Conservation (phyloP, 306 rosid species). For the Senna tora region DNA sequence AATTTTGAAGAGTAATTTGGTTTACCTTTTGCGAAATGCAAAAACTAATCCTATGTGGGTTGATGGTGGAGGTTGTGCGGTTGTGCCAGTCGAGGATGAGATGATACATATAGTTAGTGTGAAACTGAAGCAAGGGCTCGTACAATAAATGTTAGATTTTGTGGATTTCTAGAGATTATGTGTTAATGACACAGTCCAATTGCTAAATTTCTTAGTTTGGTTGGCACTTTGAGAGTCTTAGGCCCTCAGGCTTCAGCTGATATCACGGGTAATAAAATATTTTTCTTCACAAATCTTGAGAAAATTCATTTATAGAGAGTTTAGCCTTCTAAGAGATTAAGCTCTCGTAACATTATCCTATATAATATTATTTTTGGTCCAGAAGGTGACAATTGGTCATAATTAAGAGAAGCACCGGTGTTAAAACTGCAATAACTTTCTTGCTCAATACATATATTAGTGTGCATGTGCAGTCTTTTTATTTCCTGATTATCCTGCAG, state of each 20-base stretch:
- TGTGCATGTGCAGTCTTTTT: neutral
- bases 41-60: neutral
- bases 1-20: neutral
- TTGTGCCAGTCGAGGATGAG: neutral
- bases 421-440: neutral
- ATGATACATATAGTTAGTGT: neutral
- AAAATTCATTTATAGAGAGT: neutral
- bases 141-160: neutral
- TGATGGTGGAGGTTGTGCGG: slow-evolving; percentile 1
- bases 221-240: neutral
- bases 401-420: neutral
- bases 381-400: neutral
- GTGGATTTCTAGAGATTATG: neutral
- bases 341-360: too few species aligned
- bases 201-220: neutral
- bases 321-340: neutral
- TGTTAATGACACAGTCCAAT: slow-evolving; percentile 2
- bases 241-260: neutral
- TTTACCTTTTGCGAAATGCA: neutral
- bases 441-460: neutral
- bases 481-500: neutral
- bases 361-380: slow-evolving; percentile 8
- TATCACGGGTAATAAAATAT: neutral
- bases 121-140: neutral
- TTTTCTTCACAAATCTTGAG: too few species aligned